Evolutionary conservation across 257 asterid genomes (phyloP).

Genomic region (Orobanche coerulescens): DNA sequence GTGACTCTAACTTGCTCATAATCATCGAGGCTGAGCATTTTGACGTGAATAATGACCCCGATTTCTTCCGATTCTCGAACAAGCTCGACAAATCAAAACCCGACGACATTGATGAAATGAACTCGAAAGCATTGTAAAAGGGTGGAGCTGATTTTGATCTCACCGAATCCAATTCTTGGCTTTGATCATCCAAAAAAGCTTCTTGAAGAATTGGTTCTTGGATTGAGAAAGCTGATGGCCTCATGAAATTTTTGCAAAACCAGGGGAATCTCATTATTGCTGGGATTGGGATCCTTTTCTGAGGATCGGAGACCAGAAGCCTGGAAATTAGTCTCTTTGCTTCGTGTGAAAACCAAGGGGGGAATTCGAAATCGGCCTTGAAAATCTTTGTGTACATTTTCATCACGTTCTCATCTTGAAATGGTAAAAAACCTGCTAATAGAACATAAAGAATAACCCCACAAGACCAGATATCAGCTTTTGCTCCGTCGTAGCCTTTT

Average conservation of each 20-base stretch:
- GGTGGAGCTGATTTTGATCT: constrained; percentile 54
- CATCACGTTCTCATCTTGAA: constrained; percentile 64
- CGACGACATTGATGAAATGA: constrained; percentile 80
- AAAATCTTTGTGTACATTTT: constrained; percentile 62
- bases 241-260: constrained; percentile 42
- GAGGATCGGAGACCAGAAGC: constrained; percentile 59
- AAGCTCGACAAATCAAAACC: constrained; percentile 66
- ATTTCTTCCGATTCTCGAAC: constrained; percentile 39
- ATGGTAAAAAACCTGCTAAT: constrained; percentile 68
- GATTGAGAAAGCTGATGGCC: constrained; percentile 30
- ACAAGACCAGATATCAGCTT: constrained; percentile 85
- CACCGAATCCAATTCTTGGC: constrained; percentile 24
- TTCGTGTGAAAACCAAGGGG: constrained; percentile 67
- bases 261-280: constrained; percentile 53
- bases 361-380: constrained; percentile 57
- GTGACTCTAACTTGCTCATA: constrained; percentile 45
- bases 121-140: constrained; percentile 66
- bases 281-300: constrained; percentile 40
- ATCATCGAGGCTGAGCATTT: constrained; percentile 42
- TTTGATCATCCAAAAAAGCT: neutral
- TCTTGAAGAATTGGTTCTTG: constrained; percentile 19
- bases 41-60: constrained; percentile 63
- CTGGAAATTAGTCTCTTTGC: constrained; percentile 45
- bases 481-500: constrained; percentile 73
- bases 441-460: constrained; percentile 70